phyloP scores from a whole-genome alignment of 1,284 basidiomycete species.

The Vanrija sp. region DNA sequence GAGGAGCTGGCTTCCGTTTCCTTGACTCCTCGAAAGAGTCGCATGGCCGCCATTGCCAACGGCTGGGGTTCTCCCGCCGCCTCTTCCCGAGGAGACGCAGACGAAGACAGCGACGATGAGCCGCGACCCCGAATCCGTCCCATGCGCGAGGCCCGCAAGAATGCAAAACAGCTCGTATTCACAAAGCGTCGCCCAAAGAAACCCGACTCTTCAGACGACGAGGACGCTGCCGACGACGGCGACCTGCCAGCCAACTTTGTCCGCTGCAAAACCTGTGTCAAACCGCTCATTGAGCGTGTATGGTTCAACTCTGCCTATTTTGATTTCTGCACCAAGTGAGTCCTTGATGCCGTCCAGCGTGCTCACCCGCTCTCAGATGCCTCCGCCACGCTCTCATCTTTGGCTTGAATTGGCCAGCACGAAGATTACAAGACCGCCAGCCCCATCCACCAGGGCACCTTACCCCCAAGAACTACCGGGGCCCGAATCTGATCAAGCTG shows the following conservation, averaged over 20 bases:
- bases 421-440: constrained; percentile 23
- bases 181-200: neutral
- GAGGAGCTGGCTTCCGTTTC: constrained; percentile 1
- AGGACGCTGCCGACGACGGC: constrained; percentile 14
- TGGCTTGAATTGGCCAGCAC: constrained; percentile 41
- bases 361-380: constrained; percentile 21
- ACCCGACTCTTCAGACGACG: constrained; percentile 3
- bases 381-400: constrained; percentile 45
- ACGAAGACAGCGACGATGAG: constrained; percentile 6
- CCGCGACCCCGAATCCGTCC: neutral
- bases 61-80: neutral
- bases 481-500: constrained; percentile 17
- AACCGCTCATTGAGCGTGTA: constrained; percentile 30
- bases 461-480: constrained; percentile 28
- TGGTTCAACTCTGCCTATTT: constrained; percentile 36
- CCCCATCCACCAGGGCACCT: constrained; percentile 40
- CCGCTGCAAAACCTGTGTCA: constrained; percentile 39
- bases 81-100: neutral
- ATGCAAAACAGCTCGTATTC: neutral
- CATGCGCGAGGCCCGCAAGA: constrained; percentile 20
- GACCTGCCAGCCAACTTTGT: constrained; percentile 26
- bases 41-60: neutral
- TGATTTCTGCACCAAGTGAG: constrained; percentile 39
- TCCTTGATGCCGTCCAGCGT: neutral
- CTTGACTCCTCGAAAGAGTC: constrained; percentile 6